These are phyloP conservation scores for Candolleomyces eurysporus DNA, from an alignment of 768 basidiomycete species.

Conservation along the genomic window DNA sequence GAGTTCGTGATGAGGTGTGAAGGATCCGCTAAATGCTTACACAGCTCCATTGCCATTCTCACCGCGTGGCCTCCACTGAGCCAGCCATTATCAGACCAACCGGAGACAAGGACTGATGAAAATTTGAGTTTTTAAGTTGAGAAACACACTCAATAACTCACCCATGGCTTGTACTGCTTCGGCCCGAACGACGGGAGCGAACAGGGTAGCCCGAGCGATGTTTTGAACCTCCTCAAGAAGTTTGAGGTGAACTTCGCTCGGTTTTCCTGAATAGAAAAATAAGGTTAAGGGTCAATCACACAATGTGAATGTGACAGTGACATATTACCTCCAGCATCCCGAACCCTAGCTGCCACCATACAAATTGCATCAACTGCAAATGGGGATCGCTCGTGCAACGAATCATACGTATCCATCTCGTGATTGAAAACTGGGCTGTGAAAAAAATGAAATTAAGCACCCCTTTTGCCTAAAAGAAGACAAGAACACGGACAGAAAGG, in stretches of 20 bases:
- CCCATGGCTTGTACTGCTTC: constrained; percentile 96
- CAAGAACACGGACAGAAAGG: constrained; percentile 21
- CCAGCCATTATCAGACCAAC: constrained; percentile 97
- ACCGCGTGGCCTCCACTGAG: constrained; percentile 94
- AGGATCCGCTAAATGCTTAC: constrained; percentile 32
- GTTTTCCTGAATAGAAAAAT: constrained; percentile 45
- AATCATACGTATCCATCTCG: constrained; percentile 80
- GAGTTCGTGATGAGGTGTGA: neutral
- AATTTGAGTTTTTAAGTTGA: neutral
- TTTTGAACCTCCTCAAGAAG: constrained; percentile 83
- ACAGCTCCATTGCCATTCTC: constrained; percentile 93
- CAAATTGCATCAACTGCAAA: constrained; percentile 93
- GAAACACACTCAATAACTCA: constrained; percentile 36
- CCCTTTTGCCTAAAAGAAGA: constrained; percentile 27
- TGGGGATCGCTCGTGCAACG: constrained; percentile 84
- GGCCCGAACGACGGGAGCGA: constrained; percentile 77
- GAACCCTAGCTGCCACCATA: constrained; percentile 88
- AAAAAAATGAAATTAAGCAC: constrained; percentile 43
- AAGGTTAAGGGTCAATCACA: constrained; percentile 11
- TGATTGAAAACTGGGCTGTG: constrained; percentile 78
- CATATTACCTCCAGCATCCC: constrained; percentile 80
- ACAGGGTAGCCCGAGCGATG: constrained; percentile 84
- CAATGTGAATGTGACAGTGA: neutral
- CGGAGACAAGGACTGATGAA: constrained; percentile 75
- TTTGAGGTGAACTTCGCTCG: constrained; percentile 69